A percentile compares a stretch with the other conserved stretches of the same genome.
phyloP scores from a whole-genome alignment of 371 early-diverging fungal species.

The Haplosporangium sp. region DNA sequence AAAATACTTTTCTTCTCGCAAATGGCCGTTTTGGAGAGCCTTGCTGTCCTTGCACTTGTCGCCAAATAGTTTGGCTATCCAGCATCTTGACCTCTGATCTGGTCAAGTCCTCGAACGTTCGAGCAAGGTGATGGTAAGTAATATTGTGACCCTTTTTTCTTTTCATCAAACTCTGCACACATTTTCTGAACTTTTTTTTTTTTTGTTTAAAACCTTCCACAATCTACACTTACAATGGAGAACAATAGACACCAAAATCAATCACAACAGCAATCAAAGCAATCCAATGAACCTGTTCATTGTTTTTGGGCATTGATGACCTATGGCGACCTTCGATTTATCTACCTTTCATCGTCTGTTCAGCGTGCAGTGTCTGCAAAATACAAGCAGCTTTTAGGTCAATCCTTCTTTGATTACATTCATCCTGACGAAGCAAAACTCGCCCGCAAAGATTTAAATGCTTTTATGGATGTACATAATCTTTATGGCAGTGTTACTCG shows the following conservation, averaged over 20 bases:
- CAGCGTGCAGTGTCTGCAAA: constrained; percentile 52
- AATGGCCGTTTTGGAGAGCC: no score
- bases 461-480: constrained; percentile 63
- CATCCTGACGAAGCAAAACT: constrained; percentile 68
- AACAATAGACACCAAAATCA: constrained; percentile 2
- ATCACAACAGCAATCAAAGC: constrained; percentile 10
- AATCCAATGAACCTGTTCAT: constrained; percentile 37
- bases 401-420: constrained; percentile 67
- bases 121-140: no score
- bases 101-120: no score
- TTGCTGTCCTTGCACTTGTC: no score
- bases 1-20: no score
- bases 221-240: constrained; percentile 7
- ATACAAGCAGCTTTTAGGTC: constrained; percentile 57
- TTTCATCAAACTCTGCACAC: no score
- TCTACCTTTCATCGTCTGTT: constrained; percentile 60
- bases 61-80: no score
- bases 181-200: no score
- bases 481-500: constrained; percentile 70
- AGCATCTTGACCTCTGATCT: no score
- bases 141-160: no score
- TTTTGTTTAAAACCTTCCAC: neutral
- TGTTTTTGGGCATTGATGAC: constrained; percentile 69
- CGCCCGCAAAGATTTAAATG: constrained; percentile 64
- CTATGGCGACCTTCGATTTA: constrained; percentile 59